Percentiles rank a stretch among this genome's conserved stretches.
phyloP scores from a whole-genome alignment of 371 early-diverging fungal species.

The Funneliformis caledonium region DNA sequence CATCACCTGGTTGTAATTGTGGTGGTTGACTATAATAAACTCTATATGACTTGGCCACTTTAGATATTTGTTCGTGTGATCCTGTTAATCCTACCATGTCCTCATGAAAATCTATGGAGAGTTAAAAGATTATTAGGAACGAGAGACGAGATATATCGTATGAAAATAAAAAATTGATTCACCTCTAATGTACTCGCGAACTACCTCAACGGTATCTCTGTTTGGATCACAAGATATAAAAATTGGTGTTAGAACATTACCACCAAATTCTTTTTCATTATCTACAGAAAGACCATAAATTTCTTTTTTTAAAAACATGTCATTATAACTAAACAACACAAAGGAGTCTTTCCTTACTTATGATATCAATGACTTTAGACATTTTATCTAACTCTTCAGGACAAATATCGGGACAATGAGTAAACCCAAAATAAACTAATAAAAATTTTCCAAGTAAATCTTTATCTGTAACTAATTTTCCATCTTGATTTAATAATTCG shows the following conservation, averaged over 20 bases:
- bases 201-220: constrained; percentile 84
- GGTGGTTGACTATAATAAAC: constrained; percentile 92
- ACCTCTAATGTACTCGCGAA: constrained; percentile 86
- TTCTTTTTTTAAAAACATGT: background rate
- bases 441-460: constrained; percentile 81
- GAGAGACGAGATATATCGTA: background rate
- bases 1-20: constrained; percentile 76
- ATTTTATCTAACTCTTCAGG: constrained; percentile 98
- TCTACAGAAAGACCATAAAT: constrained; percentile 32
- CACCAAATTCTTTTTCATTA: constrained; percentile 60
- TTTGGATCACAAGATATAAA: constrained; percentile 97
- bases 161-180: background rate
- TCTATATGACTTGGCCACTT: constrained; percentile 89
- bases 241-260: constrained; percentile 78
- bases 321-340: background rate
- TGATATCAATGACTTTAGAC: constrained; percentile 82
- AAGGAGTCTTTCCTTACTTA: constrained; percentile 57
- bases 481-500: constrained; percentile 79
- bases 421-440: constrained; percentile 97
- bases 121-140: background rate
- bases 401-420: constrained; percentile 98
- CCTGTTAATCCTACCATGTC: constrained; percentile 93
- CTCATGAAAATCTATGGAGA: constrained; percentile 85
- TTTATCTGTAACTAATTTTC: constrained; percentile 64
- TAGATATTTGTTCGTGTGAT: constrained; percentile 78